Percentiles rank a stretch among this genome's conserved stretches.
Conservation (phyloP, 345 rosid genomes). For the Gossypioides kirkii region DNA sequence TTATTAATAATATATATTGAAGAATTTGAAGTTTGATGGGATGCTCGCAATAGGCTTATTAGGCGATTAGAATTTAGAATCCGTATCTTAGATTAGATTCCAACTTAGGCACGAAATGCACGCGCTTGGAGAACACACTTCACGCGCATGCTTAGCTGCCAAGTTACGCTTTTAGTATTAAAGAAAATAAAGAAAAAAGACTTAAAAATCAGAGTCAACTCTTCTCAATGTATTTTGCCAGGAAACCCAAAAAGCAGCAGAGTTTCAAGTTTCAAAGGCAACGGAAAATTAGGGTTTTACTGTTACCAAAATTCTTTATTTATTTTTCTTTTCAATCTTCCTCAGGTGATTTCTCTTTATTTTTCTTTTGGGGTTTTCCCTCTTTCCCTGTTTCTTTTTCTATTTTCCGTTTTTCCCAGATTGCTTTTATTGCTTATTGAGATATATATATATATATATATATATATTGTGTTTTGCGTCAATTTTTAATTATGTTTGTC, state of each 20-base stretch:
- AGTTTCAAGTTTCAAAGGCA: background rate
- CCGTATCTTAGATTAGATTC: background rate
- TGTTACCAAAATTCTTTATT: background rate
- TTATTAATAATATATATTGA: background rate
- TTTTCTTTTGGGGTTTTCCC: background rate
- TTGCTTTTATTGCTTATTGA: background rate
- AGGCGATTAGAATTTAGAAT: background rate
- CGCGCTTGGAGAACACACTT: background rate
- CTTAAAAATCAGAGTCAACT: background rate
- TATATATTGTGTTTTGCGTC: background rate
- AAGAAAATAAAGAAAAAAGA: background rate
- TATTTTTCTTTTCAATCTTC: background rate
- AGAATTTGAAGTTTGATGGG: background rate
- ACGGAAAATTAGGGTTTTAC: conserved; percentile 2
- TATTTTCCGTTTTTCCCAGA: background rate
- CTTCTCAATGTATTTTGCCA: background rate
- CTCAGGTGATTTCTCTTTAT: background rate
- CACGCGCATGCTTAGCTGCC: background rate
- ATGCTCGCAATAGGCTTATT: background rate
- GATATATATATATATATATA: too few relatives aligned
- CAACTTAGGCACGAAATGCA: background rate
- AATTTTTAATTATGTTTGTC: background rate
- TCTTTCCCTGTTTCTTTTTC: background rate
- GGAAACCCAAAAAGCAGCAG: background rate
- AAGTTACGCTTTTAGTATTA: background rate